phyloP scores from a whole-genome alignment of 768 basidiomycete species.

The Mycena leptocephala region DNA sequence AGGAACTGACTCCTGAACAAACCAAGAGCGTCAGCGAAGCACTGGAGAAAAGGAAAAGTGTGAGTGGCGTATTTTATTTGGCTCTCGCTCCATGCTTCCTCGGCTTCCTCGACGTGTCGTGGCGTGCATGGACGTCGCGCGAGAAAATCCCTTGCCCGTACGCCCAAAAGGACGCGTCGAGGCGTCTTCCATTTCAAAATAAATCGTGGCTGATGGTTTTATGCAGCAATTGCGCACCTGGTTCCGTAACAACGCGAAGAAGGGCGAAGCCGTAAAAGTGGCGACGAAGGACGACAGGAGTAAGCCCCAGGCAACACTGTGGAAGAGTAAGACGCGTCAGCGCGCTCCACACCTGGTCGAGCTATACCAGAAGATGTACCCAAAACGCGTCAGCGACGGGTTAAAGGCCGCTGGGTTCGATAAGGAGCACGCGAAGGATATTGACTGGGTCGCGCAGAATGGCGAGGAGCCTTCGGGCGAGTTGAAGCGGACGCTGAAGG shows the following conservation, averaged over 20 bases:
- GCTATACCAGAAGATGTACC: neutral
- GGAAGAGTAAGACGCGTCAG: neutral
- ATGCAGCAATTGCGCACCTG: conserved; percentile 9
- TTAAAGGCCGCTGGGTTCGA: neutral
- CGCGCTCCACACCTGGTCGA: conserved; percentile 16
- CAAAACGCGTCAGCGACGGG: neutral
- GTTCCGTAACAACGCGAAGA: neutral
- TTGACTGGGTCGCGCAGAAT: neutral
- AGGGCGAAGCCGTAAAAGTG: neutral
- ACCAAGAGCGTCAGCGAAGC: neutral
- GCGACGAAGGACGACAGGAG: neutral
- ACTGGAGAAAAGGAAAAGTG: neutral
- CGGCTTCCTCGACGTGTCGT: too few species aligned
- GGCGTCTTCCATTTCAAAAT: neutral
- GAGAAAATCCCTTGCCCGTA: too few species aligned
- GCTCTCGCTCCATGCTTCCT: too few species aligned
- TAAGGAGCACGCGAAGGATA: neutral
- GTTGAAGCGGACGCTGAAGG: neutral
- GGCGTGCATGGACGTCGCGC: too few species aligned
- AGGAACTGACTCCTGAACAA: neutral
- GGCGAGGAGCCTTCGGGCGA: neutral
- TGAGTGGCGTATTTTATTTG: too few species aligned
- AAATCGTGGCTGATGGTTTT: neutral
- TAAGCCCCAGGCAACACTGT: neutral
- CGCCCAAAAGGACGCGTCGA: neutral